Percentiles rank a stretch among this genome's conserved stretches.
phyloP scores from a whole-genome alignment of 208 protist species.

The Leishmania lainsoni region DNA sequence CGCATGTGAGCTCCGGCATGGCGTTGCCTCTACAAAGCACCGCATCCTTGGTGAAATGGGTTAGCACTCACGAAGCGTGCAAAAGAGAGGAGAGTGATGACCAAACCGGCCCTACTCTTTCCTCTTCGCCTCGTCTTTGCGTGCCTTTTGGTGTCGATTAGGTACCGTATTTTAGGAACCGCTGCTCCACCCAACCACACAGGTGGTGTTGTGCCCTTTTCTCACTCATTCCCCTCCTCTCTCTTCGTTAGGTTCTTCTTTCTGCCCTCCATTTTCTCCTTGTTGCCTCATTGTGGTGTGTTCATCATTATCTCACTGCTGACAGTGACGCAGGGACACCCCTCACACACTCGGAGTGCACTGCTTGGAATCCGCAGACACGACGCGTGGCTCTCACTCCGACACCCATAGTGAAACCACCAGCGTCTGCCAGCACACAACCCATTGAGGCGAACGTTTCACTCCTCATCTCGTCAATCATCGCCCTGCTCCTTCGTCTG shows the following conservation, averaged over 20 bases:
- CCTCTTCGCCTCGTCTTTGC: neutral
- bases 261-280: neutral
- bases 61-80: neutral
- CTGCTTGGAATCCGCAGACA: too few relatives aligned
- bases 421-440: too few relatives aligned
- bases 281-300: neutral
- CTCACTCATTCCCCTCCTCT: neutral
- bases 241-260: neutral
- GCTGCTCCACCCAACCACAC: neutral
- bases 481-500: too few relatives aligned
- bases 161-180: neutral
- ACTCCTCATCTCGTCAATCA: too few relatives aligned
- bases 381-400: too few relatives aligned
- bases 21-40: neutral
- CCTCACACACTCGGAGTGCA: neutral
- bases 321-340: neutral
- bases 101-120: neutral
- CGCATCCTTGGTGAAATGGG: too few relatives aligned
- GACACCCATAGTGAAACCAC: too few relatives aligned
- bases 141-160: neutral
- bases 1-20: neutral
- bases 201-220: neutral
- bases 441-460: too few relatives aligned
- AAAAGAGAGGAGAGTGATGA: neutral
- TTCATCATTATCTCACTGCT: neutral